A percentile compares a stretch with the other conserved stretches of the same genome.
Evolutionary conservation across 169 alveolate species (phyloP).

Genomic region (Eimeria praecox): DNA sequence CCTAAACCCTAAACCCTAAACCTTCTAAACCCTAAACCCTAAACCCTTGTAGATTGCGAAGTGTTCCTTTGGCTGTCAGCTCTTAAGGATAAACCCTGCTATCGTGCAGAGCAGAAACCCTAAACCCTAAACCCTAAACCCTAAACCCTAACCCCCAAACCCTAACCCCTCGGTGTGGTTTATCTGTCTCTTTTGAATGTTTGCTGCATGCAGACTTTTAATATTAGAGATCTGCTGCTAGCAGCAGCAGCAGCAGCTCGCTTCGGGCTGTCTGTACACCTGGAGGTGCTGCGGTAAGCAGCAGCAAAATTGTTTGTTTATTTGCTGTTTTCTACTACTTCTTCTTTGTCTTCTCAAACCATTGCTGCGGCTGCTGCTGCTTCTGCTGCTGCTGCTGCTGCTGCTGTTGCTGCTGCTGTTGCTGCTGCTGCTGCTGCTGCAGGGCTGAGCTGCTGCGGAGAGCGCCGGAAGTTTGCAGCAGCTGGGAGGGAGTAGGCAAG

Average conservation of each 20-base stretch:
- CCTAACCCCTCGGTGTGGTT: too few species aligned
- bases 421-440: slow-evolving; percentile 36
- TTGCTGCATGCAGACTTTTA: neutral
- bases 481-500: slow-evolving; percentile 8
- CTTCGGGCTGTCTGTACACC: neutral
- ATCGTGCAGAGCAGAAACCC: too few species aligned
- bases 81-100: too few species aligned
- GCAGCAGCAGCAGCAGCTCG: slow-evolving; percentile 11
- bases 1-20: too few species aligned
- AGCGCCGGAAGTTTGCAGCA: slow-evolving; percentile 5
- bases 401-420: slow-evolving; percentile 12
- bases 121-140: neutral
- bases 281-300: neutral
- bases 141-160: too few species aligned
- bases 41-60: too few species aligned
- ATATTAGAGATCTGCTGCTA: neutral
- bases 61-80: too few species aligned
- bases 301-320: neutral
- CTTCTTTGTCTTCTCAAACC: neutral
- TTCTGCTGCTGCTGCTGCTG: neutral
- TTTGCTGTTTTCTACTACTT: neutral
- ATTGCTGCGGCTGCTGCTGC: neutral
- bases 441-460: slow-evolving; percentile 16
- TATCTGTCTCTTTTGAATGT: too few species aligned
- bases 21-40: too few species aligned